Conservation (phyloP, 345 rosid genomes). For the Eucalyptus globulus region DNA sequence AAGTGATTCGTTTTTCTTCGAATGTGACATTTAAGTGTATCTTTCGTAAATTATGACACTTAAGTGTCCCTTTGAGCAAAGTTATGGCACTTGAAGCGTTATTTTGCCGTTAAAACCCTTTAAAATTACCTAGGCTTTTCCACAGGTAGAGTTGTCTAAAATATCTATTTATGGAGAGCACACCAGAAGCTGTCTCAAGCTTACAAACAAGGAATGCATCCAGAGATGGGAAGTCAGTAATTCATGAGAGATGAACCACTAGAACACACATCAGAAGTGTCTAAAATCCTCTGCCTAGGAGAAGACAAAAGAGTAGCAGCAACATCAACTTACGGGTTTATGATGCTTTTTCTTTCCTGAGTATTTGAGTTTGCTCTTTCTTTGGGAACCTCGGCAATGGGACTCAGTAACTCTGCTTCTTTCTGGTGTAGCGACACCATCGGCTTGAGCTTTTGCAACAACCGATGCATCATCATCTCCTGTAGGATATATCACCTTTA, state of each 20-base stretch:
- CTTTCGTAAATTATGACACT: too few relatives aligned
- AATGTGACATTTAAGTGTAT: too few relatives aligned
- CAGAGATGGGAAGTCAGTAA: constrained; percentile 10
- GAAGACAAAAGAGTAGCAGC: constrained; percentile 51
- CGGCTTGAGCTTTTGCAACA: not conserved
- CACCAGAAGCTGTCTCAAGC: not conserved
- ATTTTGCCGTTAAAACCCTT: not conserved
- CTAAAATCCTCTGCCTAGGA: constrained; percentile 72
- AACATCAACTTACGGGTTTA: constrained; percentile 56
- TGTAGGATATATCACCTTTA: constrained; percentile 22
- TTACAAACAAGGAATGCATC: not conserved
- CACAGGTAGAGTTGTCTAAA: not conserved
- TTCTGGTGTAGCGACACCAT: constrained; percentile 9
- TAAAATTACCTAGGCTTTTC: not conserved
- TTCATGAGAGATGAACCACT: constrained; percentile 82
- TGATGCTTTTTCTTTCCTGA: constrained; percentile 60
- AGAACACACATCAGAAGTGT: constrained; percentile 71
- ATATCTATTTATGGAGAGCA: not conserved
- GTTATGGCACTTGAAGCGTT: too few relatives aligned
- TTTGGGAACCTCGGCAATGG: constrained; percentile 48
- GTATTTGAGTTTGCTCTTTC: constrained; percentile 40
- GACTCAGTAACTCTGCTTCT: constrained; percentile 33
- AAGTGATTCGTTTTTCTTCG: too few relatives aligned
- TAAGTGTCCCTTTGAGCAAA: too few relatives aligned
- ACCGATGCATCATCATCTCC: not conserved